Evolutionary conservation across 805 yeast genomes (phyloP).

Genomic region (Kregervanrija pseudodelftensis): DNA sequence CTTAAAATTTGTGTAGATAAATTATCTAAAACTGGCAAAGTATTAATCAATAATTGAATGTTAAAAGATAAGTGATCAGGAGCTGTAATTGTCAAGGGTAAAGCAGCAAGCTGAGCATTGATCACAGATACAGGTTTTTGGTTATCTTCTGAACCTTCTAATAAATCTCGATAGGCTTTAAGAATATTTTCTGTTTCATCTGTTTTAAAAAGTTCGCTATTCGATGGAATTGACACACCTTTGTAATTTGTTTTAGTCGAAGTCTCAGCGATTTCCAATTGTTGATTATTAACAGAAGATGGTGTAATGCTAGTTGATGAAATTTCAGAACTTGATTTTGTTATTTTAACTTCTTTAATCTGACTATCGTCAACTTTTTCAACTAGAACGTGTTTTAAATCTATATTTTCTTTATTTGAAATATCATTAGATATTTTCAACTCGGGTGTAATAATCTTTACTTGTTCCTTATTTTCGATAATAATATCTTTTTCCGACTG

Average conservation of each 20-base stretch:
- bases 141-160: constrained; percentile 13
- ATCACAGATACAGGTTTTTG: constrained; percentile 18
- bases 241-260: constrained; percentile 19
- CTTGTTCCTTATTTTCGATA: too few species aligned
- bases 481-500: too few species aligned
- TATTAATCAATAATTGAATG: constrained; percentile 56
- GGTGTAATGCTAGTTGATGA: too few species aligned
- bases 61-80: constrained; percentile 52
- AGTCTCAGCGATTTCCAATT: not conserved
- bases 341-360: not conserved
- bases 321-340: too few species aligned
- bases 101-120: constrained; percentile 49
- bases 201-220: constrained; percentile 26
- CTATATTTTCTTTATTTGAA: too few species aligned
- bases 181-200: constrained; percentile 16
- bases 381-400: too few species aligned
- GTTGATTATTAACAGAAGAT: too few species aligned
- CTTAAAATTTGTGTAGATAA: constrained; percentile 75
- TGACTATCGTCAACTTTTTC: not conserved
- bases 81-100: constrained; percentile 52
- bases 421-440: too few species aligned
- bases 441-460: too few species aligned
- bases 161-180: constrained; percentile 21
- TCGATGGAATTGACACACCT: constrained; percentile 28
- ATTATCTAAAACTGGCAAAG: constrained; percentile 74